Evolutionary conservation across 345 rosid species (phyloP).

Genomic region (Citrus mangshanensis): DNA sequence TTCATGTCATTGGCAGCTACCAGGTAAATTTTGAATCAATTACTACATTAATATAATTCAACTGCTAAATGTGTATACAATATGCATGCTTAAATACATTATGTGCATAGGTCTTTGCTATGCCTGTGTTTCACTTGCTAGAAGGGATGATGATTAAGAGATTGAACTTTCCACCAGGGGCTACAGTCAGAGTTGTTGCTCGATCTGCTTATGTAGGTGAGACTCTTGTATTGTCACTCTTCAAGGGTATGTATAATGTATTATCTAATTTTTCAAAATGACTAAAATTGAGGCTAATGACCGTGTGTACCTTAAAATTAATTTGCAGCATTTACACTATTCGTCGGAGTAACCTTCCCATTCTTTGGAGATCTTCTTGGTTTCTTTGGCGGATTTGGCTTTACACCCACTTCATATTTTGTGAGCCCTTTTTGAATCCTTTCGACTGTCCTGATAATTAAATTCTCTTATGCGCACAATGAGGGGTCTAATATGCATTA

Average conservation of each 20-base stretch:
- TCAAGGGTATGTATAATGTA: too few species aligned
- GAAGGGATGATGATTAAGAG: conserved; percentile 56
- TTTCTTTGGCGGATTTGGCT: conserved; percentile 95
- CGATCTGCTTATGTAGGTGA: conserved; percentile 86
- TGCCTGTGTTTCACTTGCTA: conserved; percentile 85
- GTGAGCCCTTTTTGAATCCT: conserved; percentile 37
- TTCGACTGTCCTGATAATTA: too few species aligned
- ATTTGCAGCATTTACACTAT: conserved; percentile 73
- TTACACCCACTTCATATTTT: conserved; percentile 90
- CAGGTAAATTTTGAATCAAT: conserved; percentile 31
- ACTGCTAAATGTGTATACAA: not conserved
- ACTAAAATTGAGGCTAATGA: not conserved
- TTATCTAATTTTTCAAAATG: too few species aligned
- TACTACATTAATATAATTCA: too few species aligned
- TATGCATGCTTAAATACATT: not conserved
- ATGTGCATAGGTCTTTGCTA: conserved; percentile 64
- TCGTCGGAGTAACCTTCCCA: conserved; percentile 82
- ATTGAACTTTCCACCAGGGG: conserved; percentile 55
- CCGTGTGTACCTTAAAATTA: not conserved
- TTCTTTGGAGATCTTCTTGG: conserved; percentile 97
- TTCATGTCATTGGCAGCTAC: conserved; percentile 94
- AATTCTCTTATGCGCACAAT: not conserved
- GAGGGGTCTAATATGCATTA: not conserved
- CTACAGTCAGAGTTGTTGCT: conserved; percentile 52
- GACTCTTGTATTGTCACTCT: conserved; percentile 5